A percentile compares a stretch with the other conserved stretches of the same genome.
Conservation (phyloP, 495 filamentous ascomycete genomes). For the Astrothelium subdiscretum region DNA sequence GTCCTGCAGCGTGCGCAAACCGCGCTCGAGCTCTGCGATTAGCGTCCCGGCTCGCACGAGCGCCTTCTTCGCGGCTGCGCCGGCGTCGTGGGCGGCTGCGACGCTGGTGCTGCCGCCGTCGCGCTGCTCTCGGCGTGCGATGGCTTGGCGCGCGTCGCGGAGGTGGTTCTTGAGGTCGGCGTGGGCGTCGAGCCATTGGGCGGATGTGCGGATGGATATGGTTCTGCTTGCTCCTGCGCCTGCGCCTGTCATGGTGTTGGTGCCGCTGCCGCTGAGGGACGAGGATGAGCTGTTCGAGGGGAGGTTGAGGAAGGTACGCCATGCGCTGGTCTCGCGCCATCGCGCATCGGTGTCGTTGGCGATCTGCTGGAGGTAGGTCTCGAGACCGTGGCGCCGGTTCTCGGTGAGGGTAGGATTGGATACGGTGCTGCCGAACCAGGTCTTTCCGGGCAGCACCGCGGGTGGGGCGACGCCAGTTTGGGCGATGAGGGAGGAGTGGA, state of each 20-base stretch:
- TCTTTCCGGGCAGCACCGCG: conserved; percentile 60
- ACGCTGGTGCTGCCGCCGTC: conserved; percentile 34
- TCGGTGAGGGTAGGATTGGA: conserved; percentile 68
- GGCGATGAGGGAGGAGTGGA: conserved; percentile 57
- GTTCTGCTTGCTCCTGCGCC: conserved; percentile 31
- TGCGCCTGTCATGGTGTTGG: conserved; percentile 20
- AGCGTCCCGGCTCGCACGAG: conserved; percentile 64
- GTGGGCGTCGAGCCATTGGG: conserved; percentile 78
- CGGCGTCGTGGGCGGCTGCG: conserved; percentile 63
- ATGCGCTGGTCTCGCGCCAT: conserved; percentile 77
- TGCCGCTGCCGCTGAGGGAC: not conserved
- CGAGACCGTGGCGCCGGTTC: conserved; percentile 60
- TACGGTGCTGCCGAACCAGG: conserved; percentile 75
- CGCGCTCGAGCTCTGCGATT: conserved; percentile 56
- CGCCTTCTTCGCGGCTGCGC: conserved; percentile 66
- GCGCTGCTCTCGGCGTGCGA: conserved; percentile 68
- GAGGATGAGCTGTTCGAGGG: conserved; percentile 40
- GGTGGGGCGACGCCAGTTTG: conserved; percentile 53
- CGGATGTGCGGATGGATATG: conserved; percentile 32
- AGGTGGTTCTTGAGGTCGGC: conserved; percentile 70
- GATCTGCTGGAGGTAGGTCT: conserved; percentile 72
- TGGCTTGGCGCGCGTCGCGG: conserved; percentile 65
- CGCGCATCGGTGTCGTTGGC: conserved; percentile 61
- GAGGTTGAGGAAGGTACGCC: conserved; percentile 79
- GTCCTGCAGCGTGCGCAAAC: conserved; percentile 42